Base-by-base conservation (phyloP, 2,329 filamentous ascomycete genomes). In the Alternaria metachromatica region DNA sequence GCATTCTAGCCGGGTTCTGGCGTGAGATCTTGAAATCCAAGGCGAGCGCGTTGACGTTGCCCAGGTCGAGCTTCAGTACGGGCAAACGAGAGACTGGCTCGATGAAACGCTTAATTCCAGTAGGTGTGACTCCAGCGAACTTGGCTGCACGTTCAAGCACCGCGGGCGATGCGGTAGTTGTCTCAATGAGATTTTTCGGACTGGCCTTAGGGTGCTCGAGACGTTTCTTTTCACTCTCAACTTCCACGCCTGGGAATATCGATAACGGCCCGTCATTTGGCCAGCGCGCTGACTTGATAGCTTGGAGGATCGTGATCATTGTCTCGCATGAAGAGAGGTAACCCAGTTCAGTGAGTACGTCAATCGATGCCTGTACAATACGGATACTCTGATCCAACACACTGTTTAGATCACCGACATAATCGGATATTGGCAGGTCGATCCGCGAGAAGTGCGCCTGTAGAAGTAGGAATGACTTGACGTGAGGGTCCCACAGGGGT, bases 401-500 rank as follows among this genome's bases (percentile, higher is more conserved):
- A 57, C 86, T 88, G 60, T 86, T 90, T 81, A 97, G 92, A 80
- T 99, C 96, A 72, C 96, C 96, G 3, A 99, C 94, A 76, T 99
- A 99, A 85, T 99, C 96, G 1, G 92, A 91, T 62, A 99, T 97
- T 4, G 96, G 96, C 4, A 99, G 88, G 58, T 95, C 90, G 70
- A 98, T 91, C 61, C 95, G 91, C 20, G 92, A 93, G 88, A 99
- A 97, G 81, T 97, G 94, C 0, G 96, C 94, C 80, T 99, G 96
- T 0, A 99, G 86, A 2, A 99, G 86, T 41, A 99, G 83, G 83
- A 97, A 98, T 0, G 96, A 90, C 80, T 99, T 99, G 76, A 98
- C 93, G 77, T 99, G 96, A 0, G 96, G 96, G 82, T 99, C 96
- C 96, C 96, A 99, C 90, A 99, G 92, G 2, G 95, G 95, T 44